These are phyloP conservation scores for Thelonectria blattea DNA, from an alignment of 2,329 filamentous ascomycete genomes.

Conservation along the genomic window DNA sequence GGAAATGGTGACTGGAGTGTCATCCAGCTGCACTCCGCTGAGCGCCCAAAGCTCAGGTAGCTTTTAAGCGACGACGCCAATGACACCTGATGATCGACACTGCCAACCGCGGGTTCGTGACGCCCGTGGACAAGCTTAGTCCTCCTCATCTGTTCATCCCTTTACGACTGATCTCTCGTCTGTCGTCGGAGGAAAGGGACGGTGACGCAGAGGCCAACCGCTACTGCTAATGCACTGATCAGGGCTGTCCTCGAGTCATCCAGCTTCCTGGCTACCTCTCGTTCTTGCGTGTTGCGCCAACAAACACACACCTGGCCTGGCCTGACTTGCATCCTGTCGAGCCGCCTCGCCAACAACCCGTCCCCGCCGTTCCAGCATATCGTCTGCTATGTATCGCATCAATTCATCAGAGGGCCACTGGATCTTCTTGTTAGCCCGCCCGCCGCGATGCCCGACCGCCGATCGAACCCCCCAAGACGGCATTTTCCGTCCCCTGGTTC, in stretches of 20 bases:
- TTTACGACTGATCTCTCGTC: constrained; percentile 1
- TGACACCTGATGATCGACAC: constrained; percentile 34
- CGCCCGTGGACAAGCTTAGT: not conserved
- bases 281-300: not conserved
- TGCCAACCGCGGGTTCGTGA: constrained; percentile 27
- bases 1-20: constrained; percentile 1
- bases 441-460: constrained; percentile 22
- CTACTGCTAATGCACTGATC: not conserved
- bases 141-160: constrained; percentile 7
- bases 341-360: not conserved
- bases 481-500: constrained; percentile 21
- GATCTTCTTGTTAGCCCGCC: not conserved
- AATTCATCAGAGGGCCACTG: constrained; percentile 3
- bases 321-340: not conserved
- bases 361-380: not conserved
- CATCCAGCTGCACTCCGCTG: constrained; percentile 5
- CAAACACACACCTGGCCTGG: not conserved
- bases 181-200: constrained; percentile 8
- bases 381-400: not conserved
- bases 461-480: constrained; percentile 26
- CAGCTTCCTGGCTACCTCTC: not conserved
- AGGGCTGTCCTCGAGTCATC: not conserved
- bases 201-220: constrained; percentile 12
- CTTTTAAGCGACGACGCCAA: constrained; percentile 19
- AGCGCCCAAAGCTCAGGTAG: constrained; percentile 11